phyloP scores from a whole-genome alignment of 2,329 filamentous ascomycete species.

The Paramyrothecium sp. region DNA sequence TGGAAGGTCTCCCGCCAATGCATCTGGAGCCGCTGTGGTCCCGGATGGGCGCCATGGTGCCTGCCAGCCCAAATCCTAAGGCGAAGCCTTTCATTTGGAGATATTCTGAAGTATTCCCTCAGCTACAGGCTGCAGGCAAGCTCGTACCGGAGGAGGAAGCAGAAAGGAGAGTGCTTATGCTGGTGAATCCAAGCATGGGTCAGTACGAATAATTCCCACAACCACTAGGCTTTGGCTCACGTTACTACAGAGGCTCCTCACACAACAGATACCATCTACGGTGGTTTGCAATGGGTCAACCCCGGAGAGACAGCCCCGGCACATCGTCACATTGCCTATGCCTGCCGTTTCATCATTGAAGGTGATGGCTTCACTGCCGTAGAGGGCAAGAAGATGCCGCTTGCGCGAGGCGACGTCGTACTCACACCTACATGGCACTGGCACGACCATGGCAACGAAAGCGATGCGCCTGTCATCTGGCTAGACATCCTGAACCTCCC shows the following conservation, averaged over 20 bases:
- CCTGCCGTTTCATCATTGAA: conserved; percentile 57
- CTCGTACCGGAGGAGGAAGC: conserved; percentile 37
- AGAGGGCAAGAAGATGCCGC: conserved; percentile 49
- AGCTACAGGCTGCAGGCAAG: conserved; percentile 30
- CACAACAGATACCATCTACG: conserved; percentile 57
- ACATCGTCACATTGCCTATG: conserved; percentile 55
- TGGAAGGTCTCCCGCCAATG: conserved; percentile 23
- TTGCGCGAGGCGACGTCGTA: conserved; percentile 53
- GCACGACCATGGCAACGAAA: conserved; percentile 60
- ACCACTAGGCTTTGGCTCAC: not conserved
- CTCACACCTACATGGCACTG: conserved; percentile 58
- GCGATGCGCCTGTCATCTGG: conserved; percentile 54
- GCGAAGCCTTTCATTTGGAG: conserved; percentile 38
- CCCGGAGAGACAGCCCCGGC: conserved; percentile 54
- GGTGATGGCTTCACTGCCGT: conserved; percentile 57
- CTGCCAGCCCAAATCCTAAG: conserved; percentile 42
- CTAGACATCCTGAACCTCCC: conserved; percentile 56
- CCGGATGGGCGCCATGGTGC: conserved; percentile 45
- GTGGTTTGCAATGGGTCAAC: conserved; percentile 55
- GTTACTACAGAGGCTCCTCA: conserved; percentile 42
- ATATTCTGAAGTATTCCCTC: conserved; percentile 30
- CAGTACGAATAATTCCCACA: not conserved
- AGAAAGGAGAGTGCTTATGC: conserved; percentile 40
- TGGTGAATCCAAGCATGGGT: conserved; percentile 49
- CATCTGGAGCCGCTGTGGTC: conserved; percentile 44